Evolutionary conservation across 2,329 filamentous ascomycete genomes (phyloP), one percentile per base, ranked within the genome.

Genomic region (Ophiocordyceps camponoti-saundersi): DNA sequence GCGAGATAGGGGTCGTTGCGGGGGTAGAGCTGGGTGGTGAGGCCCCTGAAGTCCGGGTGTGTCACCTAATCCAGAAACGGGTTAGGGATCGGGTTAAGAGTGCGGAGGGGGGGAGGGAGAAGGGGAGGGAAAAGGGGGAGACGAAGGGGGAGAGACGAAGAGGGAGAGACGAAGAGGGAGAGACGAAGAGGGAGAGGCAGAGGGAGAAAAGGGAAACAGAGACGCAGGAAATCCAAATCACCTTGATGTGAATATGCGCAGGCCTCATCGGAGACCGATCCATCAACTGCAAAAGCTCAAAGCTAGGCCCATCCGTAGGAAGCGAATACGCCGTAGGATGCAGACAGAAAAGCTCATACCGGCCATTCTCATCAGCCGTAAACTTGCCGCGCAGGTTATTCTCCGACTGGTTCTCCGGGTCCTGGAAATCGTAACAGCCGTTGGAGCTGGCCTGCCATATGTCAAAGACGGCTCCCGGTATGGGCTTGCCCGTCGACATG

Each of bases 301-400:
- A 64, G 2, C 63, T 62, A 12, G 69, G 69, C 8, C 68, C 81
- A 55, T 83, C 77, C 45, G 72, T 79, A 42, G 80, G 80, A 51
- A 86, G 69, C 39, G 79, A 80, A 65, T 86, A 86, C 6, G 79
- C 77, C 0, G 82, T 85, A 1, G 82, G 82, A 64, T 82, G 72
- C 58, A 80, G 75, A 71, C 81, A 85, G 73, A 85, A 85, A 64
- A 84, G 80, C 65, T 70, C 73, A 65, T 80, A 84, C 61, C 79
- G 72, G 55, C 82, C 82, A 51, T 85, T 72, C 55, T 73, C 73
- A 61, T 85, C 75, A 52, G 79, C 76, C 55, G 72, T 73, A 70
- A 86, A 86, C 68, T 85, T 86, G 61, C 82, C 82, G 42, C 82
- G 75, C 41, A 86, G 71, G 69, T 87, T 87, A 72, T 85, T 82